A percentile compares a stretch with the other conserved stretches of the same genome.
These are phyloP conservation scores for Microbotryomycetes sp. DNA, from an alignment of 1,284 basidiomycete species.

Conservation along the genomic window DNA sequence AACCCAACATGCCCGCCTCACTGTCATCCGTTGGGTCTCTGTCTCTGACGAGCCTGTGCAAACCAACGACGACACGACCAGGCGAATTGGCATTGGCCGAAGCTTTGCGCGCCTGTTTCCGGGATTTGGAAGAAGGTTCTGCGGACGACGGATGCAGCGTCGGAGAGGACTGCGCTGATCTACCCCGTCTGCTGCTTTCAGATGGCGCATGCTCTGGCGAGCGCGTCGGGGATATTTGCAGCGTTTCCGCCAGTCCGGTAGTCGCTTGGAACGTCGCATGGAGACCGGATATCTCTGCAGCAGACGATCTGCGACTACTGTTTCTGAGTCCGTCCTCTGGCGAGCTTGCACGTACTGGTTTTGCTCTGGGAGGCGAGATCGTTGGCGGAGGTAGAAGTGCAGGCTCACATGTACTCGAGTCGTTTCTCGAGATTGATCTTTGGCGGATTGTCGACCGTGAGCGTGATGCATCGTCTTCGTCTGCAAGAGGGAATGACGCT, in stretches of 20 bases:
- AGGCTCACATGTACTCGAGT: too few species aligned
- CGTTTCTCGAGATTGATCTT: too few species aligned
- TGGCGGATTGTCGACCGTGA: too few species aligned
- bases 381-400: background rate
- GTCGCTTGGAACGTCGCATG: constrained; percentile 24
- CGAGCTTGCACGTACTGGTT: background rate
- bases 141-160: background rate
- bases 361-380: background rate
- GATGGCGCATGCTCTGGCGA: constrained; percentile 1
- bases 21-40: background rate
- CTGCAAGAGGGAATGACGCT: background rate
- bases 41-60: background rate
- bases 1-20: background rate
- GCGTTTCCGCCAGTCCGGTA: background rate
- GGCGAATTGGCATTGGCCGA: background rate
- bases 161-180: background rate
- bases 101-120: constrained; percentile 10
- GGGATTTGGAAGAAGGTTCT: background rate
- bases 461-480: background rate
- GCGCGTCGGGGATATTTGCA: background rate
- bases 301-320: background rate
- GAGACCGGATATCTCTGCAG: constrained; percentile 9
- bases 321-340: background rate
- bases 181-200: background rate
- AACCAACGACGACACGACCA: background rate